Percentiles rank a stretch among this genome's conserved stretches.
Conservation (phyloP, 805 yeast species). For the Phaffomyces thermotolerans region DNA sequence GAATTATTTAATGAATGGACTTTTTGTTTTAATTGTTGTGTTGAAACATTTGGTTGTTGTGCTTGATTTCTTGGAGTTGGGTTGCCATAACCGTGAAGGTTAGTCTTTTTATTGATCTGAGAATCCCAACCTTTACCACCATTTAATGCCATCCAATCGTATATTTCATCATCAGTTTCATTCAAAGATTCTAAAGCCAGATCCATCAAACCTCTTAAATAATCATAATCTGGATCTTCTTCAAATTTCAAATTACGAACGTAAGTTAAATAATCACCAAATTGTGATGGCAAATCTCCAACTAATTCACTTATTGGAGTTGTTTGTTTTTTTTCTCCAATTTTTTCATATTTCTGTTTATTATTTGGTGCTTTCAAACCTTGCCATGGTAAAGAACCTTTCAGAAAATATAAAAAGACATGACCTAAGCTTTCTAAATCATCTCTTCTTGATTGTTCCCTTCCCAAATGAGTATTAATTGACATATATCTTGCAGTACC, state of each 20-base stretch:
- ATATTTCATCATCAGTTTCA: slow-evolving; percentile 75
- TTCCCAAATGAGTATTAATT: slow-evolving; percentile 92
- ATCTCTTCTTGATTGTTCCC: slow-evolving; percentile 95
- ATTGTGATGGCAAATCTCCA: slow-evolving; percentile 67
- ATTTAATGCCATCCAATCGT: slow-evolving; percentile 97
- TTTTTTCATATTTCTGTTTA: slow-evolving; percentile 94
- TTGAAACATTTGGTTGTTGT: slow-evolving; percentile 6
- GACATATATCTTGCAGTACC: slow-evolving; percentile 99
- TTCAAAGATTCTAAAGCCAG: slow-evolving; percentile 69
- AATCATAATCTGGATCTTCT: slow-evolving; percentile 90
- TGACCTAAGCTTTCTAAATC: slow-evolving; percentile 96
- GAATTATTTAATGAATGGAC: slow-evolving; percentile 24
- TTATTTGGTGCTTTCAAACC: slow-evolving; percentile 97
- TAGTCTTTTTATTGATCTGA: slow-evolving; percentile 81
- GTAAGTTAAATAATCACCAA: slow-evolving; percentile 82
- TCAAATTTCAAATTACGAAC: slow-evolving; percentile 89
- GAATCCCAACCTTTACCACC: slow-evolving; percentile 97
- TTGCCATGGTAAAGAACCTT: slow-evolving; percentile 98
- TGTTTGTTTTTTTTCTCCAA: slow-evolving; percentile 91
- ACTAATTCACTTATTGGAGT: slow-evolving; percentile 83
- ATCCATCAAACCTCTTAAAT: slow-evolving; percentile 68
- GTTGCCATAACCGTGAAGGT: slow-evolving; percentile 92
- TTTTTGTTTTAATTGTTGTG: slow-evolving; percentile 21
- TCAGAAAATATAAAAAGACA: slow-evolving; percentile 88
- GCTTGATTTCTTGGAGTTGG: slow-evolving; percentile 55